Base-by-base conservation (phyloP, 768 basidiomycete genomes). In the Lactarius quietus region DNA sequence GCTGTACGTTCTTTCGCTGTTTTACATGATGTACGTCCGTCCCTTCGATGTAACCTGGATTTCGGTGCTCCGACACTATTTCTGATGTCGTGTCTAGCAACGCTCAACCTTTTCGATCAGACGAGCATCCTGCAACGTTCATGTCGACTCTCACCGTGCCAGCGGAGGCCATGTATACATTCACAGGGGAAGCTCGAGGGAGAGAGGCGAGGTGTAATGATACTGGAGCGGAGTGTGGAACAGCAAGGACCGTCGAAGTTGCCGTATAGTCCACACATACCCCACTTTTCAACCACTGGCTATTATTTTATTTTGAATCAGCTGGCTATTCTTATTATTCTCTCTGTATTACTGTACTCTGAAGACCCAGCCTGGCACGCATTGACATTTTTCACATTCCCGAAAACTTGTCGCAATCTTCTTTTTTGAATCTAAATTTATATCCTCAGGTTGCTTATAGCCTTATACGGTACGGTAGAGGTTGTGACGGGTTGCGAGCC, bases 1-100 rank as follows among this genome's bases (percentile, higher is more conserved):
- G 60, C 60, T 62, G 54, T 65, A 53, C 26, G 59, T 65, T 31
- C 45, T 65, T 26, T 65, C 60, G 8, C 55, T 65, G 28, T 52
- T 52, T 28, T 57, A 62, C 39, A 52, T 43, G 3, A 61, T 62
- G 64, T 65, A 31, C 26, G 59, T n/a, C 14, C 26, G 59, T n/a
- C 14, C 8, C 8, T n/a, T 23, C 17, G 18, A 15, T 55, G 12
- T 33, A 3, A 6, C 38, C 26, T 14, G 10, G 23, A 51, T 38
- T 54, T 60, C n/a, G 15, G 33, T 7, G 15, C 14, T 17, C 15
- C 14, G 14, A 15, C 38, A 5, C 53, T 9, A 38, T 20, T 51
- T 57, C 60, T 65, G 36, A 65, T 7, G 7, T 39, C 43, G 7
- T n/a, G 38, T 2, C 18, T 23, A 65, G 64, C 23, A 62, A 62